Percentiles rank a stretch among this genome's conserved stretches.
Conservation (phyloP, 176 grass and related monocot genomes). For the Eragrostis curvula region DNA sequence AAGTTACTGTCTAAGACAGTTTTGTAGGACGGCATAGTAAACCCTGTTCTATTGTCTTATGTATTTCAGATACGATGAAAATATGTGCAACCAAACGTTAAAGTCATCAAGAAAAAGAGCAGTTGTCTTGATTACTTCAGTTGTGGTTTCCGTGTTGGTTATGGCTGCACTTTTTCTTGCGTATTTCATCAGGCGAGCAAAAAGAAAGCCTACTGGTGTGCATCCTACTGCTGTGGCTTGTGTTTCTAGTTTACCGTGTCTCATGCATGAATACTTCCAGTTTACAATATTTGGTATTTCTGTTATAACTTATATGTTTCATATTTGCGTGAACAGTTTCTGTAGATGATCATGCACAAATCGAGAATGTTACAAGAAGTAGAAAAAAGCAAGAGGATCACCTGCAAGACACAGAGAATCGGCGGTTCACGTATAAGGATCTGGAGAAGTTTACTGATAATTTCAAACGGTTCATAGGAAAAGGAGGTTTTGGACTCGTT, state of each 20-base stretch:
- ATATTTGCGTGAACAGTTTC: background rate
- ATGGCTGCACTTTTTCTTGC: conserved; percentile 5
- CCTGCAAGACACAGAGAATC: background rate
- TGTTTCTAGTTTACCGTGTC: background rate
- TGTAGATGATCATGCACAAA: background rate
- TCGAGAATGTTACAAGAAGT: background rate
- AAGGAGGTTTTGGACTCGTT: conserved; percentile 39
- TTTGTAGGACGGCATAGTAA: background rate
- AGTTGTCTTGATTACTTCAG: background rate
- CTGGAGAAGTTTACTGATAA: conserved; percentile 31
- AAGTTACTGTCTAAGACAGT: background rate
- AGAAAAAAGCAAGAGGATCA: background rate
- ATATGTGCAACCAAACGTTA: background rate
- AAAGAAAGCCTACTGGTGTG: conserved; percentile 12
- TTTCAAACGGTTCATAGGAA: conserved; percentile 24
- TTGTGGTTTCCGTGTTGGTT: conserved; percentile 8
- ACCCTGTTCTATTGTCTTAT: background rate
- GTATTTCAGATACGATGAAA: conserved; percentile 10
- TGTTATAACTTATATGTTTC: background rate
- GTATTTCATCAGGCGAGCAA: conserved; percentile 1
- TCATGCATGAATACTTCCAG: background rate
- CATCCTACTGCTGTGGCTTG: background rate
- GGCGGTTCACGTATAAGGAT: conserved; percentile 11
- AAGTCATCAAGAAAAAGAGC: background rate
- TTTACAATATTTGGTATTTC: no score